phyloP scores from a whole-genome alignment of 768 basidiomycete genomes.

The Piloderma croceum region DNA sequence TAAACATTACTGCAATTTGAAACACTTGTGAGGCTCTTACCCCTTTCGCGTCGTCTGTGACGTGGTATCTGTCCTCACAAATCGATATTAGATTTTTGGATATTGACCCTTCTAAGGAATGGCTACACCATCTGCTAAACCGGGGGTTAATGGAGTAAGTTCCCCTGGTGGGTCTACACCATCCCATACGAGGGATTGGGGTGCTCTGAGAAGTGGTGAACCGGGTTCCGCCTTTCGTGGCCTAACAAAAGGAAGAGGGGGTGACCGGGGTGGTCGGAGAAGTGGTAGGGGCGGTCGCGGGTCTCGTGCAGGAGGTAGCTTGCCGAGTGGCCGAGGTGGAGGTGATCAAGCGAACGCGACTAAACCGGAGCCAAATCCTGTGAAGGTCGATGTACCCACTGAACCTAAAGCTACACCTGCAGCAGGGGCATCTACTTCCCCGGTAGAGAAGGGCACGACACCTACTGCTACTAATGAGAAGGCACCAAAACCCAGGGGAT shows the following conservation, averaged over 20 bases:
- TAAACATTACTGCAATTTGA: too few relatives aligned
- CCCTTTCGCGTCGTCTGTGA: too few relatives aligned
- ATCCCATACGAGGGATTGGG: conserved; percentile 40
- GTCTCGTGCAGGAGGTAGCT: conserved; percentile 26
- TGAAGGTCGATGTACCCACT: conserved; percentile 9
- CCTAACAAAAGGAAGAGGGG: conserved; percentile 28
- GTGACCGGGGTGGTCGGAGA: conserved; percentile 32
- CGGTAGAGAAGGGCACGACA: conserved; percentile 10
- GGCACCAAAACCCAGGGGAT: too few relatives aligned
- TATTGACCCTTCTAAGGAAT: conserved; percentile 24
- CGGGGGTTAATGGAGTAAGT: conserved; percentile 14
- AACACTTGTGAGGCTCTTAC: too few relatives aligned
- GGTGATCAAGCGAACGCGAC: conserved; percentile 19
- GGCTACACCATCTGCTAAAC: conserved; percentile 37
- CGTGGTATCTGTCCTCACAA: too few relatives aligned
- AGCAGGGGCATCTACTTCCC: conserved; percentile 10
- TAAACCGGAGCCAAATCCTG: conserved; percentile 13
- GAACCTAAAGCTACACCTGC: conserved; percentile 16
- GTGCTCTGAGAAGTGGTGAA: conserved; percentile 39
- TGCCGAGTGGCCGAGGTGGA: conserved; percentile 20
- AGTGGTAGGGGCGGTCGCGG: conserved; percentile 18
- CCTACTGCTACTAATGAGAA: conserved; percentile 24
- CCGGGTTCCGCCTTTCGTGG: conserved; percentile 45
- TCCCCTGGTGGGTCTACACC: conserved; percentile 23
- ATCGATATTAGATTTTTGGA: conserved; percentile 2